Evolutionary conservation across 2,329 filamentous ascomycete species (phyloP).

Genomic region (Ophiostoma quercus): DNA sequence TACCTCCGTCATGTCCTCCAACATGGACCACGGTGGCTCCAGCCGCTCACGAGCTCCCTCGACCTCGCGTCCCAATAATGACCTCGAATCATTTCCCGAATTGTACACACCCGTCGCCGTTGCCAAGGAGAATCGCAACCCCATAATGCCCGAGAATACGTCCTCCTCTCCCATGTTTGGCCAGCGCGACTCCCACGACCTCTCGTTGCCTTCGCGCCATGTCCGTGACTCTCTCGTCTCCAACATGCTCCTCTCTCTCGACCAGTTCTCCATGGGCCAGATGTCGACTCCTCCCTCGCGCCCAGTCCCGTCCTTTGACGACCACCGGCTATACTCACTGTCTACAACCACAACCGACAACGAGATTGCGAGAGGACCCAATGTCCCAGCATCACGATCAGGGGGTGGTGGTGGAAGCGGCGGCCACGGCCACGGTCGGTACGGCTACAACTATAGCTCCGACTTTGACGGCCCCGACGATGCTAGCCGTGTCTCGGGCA

Average conservation of each 20-base stretch:
- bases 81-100: constrained; percentile 38
- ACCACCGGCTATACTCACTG: constrained; percentile 35
- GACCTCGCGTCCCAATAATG: constrained; percentile 28
- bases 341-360: constrained; percentile 27
- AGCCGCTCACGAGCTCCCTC: constrained; percentile 32
- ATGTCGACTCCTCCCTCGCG: constrained; percentile 30
- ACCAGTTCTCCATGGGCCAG: constrained; percentile 64
- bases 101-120: constrained; percentile 38
- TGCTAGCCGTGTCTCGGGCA: constrained; percentile 46
- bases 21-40: constrained; percentile 27
- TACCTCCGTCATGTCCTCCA: constrained; percentile 31
- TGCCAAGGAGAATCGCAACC: constrained; percentile 31
- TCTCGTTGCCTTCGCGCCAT: constrained; percentile 70
- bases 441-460: constrained; percentile 52
- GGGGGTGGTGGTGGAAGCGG: constrained; percentile 20
- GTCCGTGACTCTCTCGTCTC: constrained; percentile 87
- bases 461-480: constrained; percentile 44
- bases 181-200: constrained; percentile 70
- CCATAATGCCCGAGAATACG: constrained; percentile 28
- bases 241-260: constrained; percentile 91
- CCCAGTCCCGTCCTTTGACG: constrained; percentile 33
- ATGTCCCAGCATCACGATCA: constrained; percentile 13
- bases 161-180: constrained; percentile 28
- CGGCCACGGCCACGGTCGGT: constrained; percentile 32
- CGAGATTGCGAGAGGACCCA: constrained; percentile 25